Base-by-base conservation (phyloP, 2,329 filamentous ascomycete genomes). In the Diaporthe velutina region DNA sequence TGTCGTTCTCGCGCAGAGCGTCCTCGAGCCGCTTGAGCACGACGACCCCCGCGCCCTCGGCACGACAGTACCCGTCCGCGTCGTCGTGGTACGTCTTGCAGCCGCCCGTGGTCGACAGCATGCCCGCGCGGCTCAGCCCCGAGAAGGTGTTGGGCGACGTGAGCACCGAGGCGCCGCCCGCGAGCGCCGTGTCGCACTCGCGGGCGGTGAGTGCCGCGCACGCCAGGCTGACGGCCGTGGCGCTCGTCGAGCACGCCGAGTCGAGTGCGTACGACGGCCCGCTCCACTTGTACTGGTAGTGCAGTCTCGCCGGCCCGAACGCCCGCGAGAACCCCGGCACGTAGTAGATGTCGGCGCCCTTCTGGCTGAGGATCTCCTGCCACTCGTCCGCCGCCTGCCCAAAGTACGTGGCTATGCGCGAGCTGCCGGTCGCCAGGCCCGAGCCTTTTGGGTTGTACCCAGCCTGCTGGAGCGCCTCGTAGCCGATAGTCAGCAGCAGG, bases 41-140 rank as follows among this genome's bases (percentile, higher is more conserved):
- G 0, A 91, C 78, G 0, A 81, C 76, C 0, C 79, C 86, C 6
- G 83, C 78, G 0, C 85, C 89, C 68, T 91, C 89, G 1, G 84
- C 88, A 2, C 88, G 83, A 10, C 84, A 88, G 75, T 90, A 91
- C 0, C 89, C 89, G 74, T 88, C 84, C 8, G 79, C 81, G 1
- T 38, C n/a, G 1, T 70, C 76, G 35, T 82, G 81, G 68, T 82
- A 84, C 0, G 83, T 76, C 74, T 81, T 82, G 71, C 79, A 83
- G 55, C 79, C 76, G 0, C 83, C 83, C 0, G 80, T 80, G 2
- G 78, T 81, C n/a, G 83, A 86, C 0, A 88, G 77, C 73, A 88
- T 86, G 8, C 80, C 79, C 4, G 82, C 85, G 0, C 79, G 79
- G 4, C 78, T 81, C 15, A 86, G 79, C 38, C 82, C 80, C 48